Conservation (phyloP, 202 grass and related monocot species). For the Zoysia matrella region DNA sequence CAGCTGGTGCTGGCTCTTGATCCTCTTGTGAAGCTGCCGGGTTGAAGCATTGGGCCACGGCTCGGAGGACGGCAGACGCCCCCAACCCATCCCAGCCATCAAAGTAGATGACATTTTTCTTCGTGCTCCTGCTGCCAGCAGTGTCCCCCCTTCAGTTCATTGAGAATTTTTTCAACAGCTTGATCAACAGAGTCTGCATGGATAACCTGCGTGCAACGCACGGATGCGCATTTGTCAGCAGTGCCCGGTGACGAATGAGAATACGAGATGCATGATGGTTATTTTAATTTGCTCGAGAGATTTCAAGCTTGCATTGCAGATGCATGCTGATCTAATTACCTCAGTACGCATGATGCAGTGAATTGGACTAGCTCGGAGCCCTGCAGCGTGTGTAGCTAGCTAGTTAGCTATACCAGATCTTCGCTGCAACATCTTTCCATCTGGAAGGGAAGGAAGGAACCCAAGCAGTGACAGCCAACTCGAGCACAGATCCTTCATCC, state of each 20-base stretch:
- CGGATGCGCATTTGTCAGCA: background rate
- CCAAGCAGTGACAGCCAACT: too few species aligned
- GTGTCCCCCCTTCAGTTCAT: background rate
- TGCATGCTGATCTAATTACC: background rate
- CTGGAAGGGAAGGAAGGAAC: background rate
- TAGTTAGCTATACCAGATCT: background rate
- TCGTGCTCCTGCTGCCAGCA: background rate
- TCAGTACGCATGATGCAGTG: background rate
- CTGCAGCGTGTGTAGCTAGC: too few species aligned
- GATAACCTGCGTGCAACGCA: background rate
- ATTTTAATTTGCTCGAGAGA: background rate
- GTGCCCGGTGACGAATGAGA: too few species aligned
- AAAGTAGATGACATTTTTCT: conserved; percentile 14
- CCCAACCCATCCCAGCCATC: conserved; percentile 25
- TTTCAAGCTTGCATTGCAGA: background rate
- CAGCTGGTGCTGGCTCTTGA: too few species aligned
- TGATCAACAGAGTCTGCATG: background rate
- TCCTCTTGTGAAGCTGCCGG: background rate
- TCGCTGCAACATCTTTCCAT: background rate
- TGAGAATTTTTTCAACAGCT: background rate
- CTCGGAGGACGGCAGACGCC: background rate
- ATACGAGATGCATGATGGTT: background rate
- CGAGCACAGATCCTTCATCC: too few species aligned
- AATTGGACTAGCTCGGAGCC: background rate
- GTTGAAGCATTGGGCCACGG: background rate